These are phyloP conservation scores for Kodamaea jinghongensis DNA, from an alignment of 805 yeast genomes.

Conservation along the genomic window DNA sequence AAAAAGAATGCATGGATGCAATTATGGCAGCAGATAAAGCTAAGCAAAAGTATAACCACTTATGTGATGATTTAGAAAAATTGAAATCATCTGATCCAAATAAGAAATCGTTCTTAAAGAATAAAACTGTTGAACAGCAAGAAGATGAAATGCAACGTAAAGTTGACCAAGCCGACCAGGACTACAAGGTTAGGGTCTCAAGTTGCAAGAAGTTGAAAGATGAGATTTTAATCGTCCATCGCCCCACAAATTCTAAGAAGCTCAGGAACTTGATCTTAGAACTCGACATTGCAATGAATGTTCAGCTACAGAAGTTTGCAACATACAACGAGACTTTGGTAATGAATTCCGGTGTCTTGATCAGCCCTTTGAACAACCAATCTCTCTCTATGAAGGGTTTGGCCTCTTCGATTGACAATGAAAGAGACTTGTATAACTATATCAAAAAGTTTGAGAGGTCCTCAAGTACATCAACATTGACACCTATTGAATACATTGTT, in stretches of 20 bases:
- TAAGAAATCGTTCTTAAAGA: slow-evolving; percentile 76
- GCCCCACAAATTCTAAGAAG: slow-evolving; percentile 74
- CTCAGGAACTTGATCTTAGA: slow-evolving; percentile 79
- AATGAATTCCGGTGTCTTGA: slow-evolving; percentile 79
- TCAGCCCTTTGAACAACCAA: slow-evolving; percentile 67
- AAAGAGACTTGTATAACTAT: slow-evolving; percentile 72
- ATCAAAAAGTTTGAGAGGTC: slow-evolving; percentile 48
- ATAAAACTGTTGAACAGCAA: slow-evolving; percentile 77
- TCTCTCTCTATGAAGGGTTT: slow-evolving; percentile 66
- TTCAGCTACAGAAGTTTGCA: slow-evolving; percentile 86
- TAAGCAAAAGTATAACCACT: slow-evolving; percentile 63
- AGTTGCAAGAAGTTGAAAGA: slow-evolving; percentile 70
- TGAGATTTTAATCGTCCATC: slow-evolving; percentile 64
- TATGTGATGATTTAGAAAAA: slow-evolving; percentile 85
- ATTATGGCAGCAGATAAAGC: slow-evolving; percentile 87
- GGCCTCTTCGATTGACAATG: slow-evolving; percentile 79
- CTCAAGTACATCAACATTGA: slow-evolving; percentile 33
- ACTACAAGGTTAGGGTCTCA: slow-evolving; percentile 75
- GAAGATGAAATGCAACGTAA: slow-evolving; percentile 85
- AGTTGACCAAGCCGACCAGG: slow-evolving; percentile 81
- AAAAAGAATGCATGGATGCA: slow-evolving; percentile 81
- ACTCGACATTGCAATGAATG: slow-evolving; percentile 83
- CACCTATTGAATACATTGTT: slow-evolving; percentile 67
- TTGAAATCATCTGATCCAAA: slow-evolving; percentile 78
- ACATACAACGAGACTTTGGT: slow-evolving; percentile 81